phyloP scores from a whole-genome alignment of 2,329 filamentous ascomycete species.

The Trichophyton equinum region DNA sequence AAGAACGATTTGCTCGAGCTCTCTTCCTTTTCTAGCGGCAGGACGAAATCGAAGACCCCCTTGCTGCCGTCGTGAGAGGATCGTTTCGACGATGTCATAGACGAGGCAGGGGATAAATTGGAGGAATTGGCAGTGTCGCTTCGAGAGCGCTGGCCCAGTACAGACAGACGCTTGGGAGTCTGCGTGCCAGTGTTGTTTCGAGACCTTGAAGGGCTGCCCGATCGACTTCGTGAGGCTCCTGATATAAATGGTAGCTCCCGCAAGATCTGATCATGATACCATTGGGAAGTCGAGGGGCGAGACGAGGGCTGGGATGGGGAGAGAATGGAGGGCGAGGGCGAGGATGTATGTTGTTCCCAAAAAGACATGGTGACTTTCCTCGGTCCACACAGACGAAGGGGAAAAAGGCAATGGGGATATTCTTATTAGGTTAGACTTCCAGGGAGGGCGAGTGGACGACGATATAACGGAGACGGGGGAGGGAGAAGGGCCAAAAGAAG shows the following conservation, averaged over 20 bases:
- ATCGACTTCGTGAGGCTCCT: conserved; percentile 7
- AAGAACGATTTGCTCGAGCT: conserved; percentile 30
- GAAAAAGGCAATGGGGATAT: background rate
- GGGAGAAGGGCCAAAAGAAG: background rate
- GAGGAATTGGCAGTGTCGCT: conserved; percentile 37
- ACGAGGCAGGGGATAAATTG: conserved; percentile 35
- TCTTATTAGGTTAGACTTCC: conserved; percentile 5
- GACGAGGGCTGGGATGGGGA: conserved; percentile 6
- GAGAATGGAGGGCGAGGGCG: background rate
- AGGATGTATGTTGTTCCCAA: conserved; percentile 4
- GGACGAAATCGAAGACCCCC: conserved; percentile 18
- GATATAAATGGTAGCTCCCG: conserved; percentile 11
- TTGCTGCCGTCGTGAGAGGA: conserved; percentile 25
- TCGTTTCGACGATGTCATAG: conserved; percentile 25
- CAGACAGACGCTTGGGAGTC: conserved; percentile 29
- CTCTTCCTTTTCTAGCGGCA: conserved; percentile 23
- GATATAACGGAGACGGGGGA: background rate
- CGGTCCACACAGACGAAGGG: background rate
- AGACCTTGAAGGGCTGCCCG: conserved; percentile 8
- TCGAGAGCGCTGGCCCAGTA: conserved; percentile 29
- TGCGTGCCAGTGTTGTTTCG: conserved; percentile 17
- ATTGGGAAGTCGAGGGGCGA: conserved; percentile 6
- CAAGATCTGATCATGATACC: conserved; percentile 12
- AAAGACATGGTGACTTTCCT: conserved; percentile 7
- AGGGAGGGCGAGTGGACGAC: conserved; percentile 1